Evolutionary conservation across 2,329 filamentous ascomycete species (phyloP), one percentile per base, ranked within the genome.

Genomic region (Ceratocystis albifundus): DNA sequence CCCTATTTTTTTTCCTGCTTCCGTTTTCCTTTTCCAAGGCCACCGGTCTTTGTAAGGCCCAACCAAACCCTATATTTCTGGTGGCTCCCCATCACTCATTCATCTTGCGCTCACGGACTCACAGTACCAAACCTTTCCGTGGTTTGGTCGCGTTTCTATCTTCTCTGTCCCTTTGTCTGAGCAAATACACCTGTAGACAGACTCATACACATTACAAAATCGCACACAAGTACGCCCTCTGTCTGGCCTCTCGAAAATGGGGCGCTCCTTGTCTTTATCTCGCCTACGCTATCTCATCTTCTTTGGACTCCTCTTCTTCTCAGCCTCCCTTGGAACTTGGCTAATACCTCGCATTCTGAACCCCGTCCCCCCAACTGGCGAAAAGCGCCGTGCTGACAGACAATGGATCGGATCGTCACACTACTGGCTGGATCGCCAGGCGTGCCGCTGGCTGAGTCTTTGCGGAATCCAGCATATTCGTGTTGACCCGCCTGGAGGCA

Each of bases 381-480:
- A 84, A 63, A 85, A 87, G 74, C 80, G 81, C 62, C 76, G 79
- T 64, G 84, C 86, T 70, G 86, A 90, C 73, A 76, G 77, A 67
- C 77, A 75, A 70, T 93, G 88, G 88, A 83, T 92, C 61, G 79
- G 83, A 59, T 87, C 82, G 20, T 89, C 88, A 15, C 84, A 84
- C 46, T 86, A 86, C 71, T 92, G 87, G 82, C 74, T 87, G 68
- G 88, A 92, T 74, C 82, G 88, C 41, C 90, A 90, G 72, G 79
- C 84, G 6, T 96, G 91, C 74, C 83, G 84, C 59, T 95, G 88
- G 87, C 76, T 96, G 53, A 82, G 88, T 44, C 74, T 95, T 32
- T 96, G 91, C 73, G 90, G 90, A 28, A 74, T 89, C n/a, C 79
- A 87, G 64, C 89, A 95, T 73, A 77, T 92, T 70, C 80, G 82